Evolutionary conservation across 164 flowering plant genomes (phyloP).

Genomic region (Magnolia changhungtana): DNA sequence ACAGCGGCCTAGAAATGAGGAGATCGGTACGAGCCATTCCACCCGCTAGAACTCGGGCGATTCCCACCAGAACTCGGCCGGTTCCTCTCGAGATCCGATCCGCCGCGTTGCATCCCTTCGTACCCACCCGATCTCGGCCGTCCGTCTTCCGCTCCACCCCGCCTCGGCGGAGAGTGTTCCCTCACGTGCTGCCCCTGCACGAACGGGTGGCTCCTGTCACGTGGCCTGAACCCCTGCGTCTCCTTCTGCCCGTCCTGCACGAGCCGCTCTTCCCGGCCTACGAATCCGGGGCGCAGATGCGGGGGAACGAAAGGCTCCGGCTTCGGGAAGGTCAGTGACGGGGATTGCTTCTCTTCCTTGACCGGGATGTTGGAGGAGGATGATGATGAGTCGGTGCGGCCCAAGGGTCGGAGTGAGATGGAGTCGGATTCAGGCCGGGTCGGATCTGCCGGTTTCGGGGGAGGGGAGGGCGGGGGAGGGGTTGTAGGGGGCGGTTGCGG

Average conservation of each 20-base stretch:
- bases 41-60: conserved; percentile 44
- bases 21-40: conserved; percentile 21
- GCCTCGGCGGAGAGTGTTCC: conserved; percentile 23
- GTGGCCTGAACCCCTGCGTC: conserved; percentile 16
- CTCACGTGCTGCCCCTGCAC: conserved; percentile 25
- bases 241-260: conserved; percentile 27
- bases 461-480: conserved; percentile 1
- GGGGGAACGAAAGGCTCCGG: conserved; percentile 63
- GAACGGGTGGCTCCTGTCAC: conserved; percentile 6
- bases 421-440: conserved; percentile 24
- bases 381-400: conserved; percentile 38
- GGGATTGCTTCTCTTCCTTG: conserved; percentile 20
- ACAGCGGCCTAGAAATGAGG: neutral
- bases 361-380: conserved; percentile 1
- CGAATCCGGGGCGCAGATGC: conserved; percentile 71
- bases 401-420: conserved; percentile 41
- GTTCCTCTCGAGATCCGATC: conserved; percentile 29
- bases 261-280: conserved; percentile 43
- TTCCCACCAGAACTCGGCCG: conserved; percentile 53
- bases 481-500: conserved; percentile 11
- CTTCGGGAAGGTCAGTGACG: conserved; percentile 21
- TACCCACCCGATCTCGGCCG: conserved; percentile 64
- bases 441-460: conserved; percentile 22
- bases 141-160: conserved; percentile 26
- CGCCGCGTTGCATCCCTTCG: conserved; percentile 38